phyloP scores from a whole-genome alignment of 257 asterid species.

The Solanum paucissectum region DNA sequence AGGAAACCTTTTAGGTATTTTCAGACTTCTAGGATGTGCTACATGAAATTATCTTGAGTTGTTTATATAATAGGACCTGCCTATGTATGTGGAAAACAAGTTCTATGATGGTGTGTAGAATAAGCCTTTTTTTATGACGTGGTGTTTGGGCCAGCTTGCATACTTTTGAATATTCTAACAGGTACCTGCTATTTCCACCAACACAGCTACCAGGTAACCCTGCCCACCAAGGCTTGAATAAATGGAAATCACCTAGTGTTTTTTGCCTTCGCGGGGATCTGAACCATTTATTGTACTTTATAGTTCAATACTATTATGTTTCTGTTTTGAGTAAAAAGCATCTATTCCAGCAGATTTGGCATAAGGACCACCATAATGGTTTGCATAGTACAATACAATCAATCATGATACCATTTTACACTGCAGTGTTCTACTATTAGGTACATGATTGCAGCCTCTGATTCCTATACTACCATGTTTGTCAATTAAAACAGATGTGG shows the following conservation, averaged over 20 bases:
- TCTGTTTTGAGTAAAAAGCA: neutral
- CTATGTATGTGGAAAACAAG: neutral
- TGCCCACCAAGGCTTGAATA: neutral
- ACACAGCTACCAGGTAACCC: neutral
- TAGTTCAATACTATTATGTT: neutral
- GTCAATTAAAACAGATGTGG: slow-evolving; percentile 40
- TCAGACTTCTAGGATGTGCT: neutral
- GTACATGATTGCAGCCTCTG: neutral
- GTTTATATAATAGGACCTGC: neutral
- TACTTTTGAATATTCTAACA: neutral
- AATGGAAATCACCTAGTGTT: neutral
- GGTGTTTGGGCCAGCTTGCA: neutral
- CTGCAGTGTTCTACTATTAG: neutral
- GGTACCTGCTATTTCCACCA: neutral
- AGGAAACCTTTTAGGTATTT: slow-evolving; percentile 70
- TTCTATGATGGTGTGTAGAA: neutral
- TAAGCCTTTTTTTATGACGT: neutral
- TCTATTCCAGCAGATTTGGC: neutral
- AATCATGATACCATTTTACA: neutral
- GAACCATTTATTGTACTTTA: neutral
- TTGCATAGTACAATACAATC: neutral
- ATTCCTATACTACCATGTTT: neutral
- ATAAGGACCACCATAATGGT: neutral
- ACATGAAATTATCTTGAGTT: neutral
- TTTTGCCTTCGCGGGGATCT: neutral